Conservation (phyloP, 495 filamentous ascomycete species). For the Lineolata rhizophorae region DNA sequence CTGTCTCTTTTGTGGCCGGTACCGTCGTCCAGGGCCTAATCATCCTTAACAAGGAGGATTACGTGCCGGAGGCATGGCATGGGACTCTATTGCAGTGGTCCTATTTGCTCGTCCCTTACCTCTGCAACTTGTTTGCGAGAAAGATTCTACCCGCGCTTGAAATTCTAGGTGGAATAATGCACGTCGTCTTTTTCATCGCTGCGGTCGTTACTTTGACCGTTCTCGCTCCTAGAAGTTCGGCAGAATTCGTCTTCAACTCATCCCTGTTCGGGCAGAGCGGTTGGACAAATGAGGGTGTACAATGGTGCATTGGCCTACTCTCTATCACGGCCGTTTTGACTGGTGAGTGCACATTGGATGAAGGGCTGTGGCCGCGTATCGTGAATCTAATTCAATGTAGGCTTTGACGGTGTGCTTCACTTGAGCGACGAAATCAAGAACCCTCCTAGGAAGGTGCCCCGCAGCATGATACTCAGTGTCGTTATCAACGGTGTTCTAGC, state of each 20-base stretch:
- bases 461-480: constrained; percentile 9
- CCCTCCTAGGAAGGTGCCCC: constrained; percentile 6
- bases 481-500: constrained; percentile 9
- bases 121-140: neutral
- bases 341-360: no score
- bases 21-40: constrained; percentile 38
- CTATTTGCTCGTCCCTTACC: constrained; percentile 22
- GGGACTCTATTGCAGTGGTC: constrained; percentile 35
- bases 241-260: constrained; percentile 29
- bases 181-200: neutral
- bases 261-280: constrained; percentile 2
- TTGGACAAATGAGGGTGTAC: neutral
- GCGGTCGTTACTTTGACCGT: neutral
- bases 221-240: neutral
- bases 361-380: no score
- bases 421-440: constrained; percentile 12
- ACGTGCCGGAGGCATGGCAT: constrained; percentile 32
- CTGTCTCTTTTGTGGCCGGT: constrained; percentile 29
- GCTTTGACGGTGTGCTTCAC: constrained; percentile 11
- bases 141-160: neutral
- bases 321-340: no score
- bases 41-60: constrained; percentile 26
- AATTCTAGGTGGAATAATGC: neutral
- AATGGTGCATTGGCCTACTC: neutral
- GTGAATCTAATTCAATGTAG: no score